A percentile compares a stretch with the other conserved stretches of the same genome.
Evolutionary conservation across 225 moss, liverwort and hornwort genomes (phyloP).

Genomic region (Ulota crispa): DNA sequence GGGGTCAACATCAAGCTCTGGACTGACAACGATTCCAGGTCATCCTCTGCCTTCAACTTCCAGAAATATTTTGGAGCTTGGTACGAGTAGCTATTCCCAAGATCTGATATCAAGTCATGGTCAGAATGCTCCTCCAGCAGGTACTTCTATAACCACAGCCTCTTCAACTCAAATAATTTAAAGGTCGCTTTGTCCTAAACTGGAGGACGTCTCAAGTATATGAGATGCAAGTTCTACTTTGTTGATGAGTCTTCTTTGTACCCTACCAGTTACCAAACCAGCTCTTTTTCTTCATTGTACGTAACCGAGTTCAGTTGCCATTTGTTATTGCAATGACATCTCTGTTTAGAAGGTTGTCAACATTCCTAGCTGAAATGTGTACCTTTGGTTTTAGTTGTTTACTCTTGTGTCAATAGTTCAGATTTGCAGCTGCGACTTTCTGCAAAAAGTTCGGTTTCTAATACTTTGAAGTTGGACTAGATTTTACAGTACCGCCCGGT

Average conservation of each 20-base stretch:
- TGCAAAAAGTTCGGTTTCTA: conserved; percentile 30
- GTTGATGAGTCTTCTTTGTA: background rate
- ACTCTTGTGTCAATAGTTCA: background rate
- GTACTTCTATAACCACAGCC: conserved; percentile 17
- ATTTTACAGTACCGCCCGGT: conserved; percentile 89
- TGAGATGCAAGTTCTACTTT: background rate
- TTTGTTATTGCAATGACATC: background rate
- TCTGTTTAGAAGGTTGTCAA: background rate
- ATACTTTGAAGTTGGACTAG: conserved; percentile 40
- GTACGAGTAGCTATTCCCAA: conserved; percentile 33
- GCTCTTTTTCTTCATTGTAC: background rate
- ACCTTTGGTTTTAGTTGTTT: conserved; percentile 1
- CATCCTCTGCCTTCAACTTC: conserved; percentile 26
- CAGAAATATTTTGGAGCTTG: conserved; percentile 39
- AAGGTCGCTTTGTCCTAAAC: background rate
- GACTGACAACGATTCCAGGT: conserved; percentile 37
- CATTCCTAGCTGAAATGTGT: background rate
- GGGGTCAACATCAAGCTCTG: conserved; percentile 58
- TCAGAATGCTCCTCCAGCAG: conserved; percentile 35
- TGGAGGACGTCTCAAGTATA: background rate
- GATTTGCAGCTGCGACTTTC: background rate
- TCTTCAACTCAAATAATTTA: background rate
- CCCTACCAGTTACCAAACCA: background rate
- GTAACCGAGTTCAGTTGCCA: background rate
- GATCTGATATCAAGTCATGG: conserved; percentile 28